Evolutionary conservation across 2,329 filamentous ascomycete genomes (phyloP).

Genomic region (Apiospora sp.): DNA sequence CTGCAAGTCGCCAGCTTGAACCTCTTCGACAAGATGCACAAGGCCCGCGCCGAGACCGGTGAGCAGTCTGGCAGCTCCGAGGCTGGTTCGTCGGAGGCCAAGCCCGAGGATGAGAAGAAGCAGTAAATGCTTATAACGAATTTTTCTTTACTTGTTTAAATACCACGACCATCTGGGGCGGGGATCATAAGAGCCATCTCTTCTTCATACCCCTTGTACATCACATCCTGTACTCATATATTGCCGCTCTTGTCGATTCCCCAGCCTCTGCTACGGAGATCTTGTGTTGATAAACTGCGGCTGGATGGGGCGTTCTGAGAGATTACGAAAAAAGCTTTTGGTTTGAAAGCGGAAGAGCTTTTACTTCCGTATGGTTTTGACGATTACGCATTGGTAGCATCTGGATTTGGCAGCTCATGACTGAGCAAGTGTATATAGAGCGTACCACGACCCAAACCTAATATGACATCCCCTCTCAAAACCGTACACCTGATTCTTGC

Average conservation of each 20-base stretch:
- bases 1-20: conserved; percentile 95
- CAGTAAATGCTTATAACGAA: conserved; percentile 49
- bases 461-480: conserved; percentile 66
- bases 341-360: conserved; percentile 36
- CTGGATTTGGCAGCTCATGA: conserved; percentile 48
- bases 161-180: conserved; percentile 37
- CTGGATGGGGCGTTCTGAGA: conserved; percentile 44
- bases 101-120: conserved; percentile 72
- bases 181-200: conserved; percentile 35
- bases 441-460: conserved; percentile 52
- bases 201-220: conserved; percentile 50
- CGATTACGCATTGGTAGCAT: conserved; percentile 54
- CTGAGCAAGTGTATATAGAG: conserved; percentile 54
- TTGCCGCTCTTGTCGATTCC: conserved; percentile 43
- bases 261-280: conserved; percentile 35
- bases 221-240: conserved; percentile 59
- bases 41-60: conserved; percentile 78
- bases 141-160: conserved; percentile 34
- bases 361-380: conserved; percentile 47
- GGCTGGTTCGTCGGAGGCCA: conserved; percentile 49
- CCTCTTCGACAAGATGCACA: conserved; percentile 99
- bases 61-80: conserved; percentile 58
- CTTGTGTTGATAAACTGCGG: conserved; percentile 47
- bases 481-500: conserved; percentile 1
- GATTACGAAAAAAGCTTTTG: conserved; percentile 39